These are phyloP conservation scores for Paspalum vaginatum DNA, from an alignment of 176 grass and related monocot genomes.

Conservation along the genomic window DNA sequence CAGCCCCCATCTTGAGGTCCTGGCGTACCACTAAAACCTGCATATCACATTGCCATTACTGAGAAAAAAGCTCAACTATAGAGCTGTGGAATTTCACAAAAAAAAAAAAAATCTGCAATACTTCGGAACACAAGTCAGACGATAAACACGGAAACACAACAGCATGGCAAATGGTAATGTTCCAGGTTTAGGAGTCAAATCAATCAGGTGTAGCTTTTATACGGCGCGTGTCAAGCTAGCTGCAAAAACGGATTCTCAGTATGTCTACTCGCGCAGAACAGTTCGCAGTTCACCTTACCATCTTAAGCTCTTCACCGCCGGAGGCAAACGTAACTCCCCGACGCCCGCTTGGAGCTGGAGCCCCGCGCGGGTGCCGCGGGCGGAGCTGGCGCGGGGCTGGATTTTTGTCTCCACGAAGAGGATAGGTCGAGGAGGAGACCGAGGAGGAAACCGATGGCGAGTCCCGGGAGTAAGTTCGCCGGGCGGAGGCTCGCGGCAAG, in stretches of 20 bases:
- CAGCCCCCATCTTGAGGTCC: constrained; percentile 90
- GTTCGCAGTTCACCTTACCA: constrained; percentile 41
- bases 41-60: neutral
- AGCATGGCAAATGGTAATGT: neutral
- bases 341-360: constrained; percentile 53
- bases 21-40: constrained; percentile 91
- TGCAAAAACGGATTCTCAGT: neutral
- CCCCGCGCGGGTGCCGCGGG: constrained; percentile 37
- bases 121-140: neutral
- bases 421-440: constrained; percentile 70
- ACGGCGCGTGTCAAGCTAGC: neutral
- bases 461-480: constrained; percentile 69
- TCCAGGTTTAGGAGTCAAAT: neutral
- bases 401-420: constrained; percentile 44
- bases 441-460: constrained; percentile 79
- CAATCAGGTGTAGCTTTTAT: neutral
- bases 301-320: constrained; percentile 79
- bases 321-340: constrained; percentile 19
- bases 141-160: neutral
- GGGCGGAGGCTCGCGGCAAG: constrained; percentile 69
- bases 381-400: constrained; percentile 36
- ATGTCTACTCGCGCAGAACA: neutral
- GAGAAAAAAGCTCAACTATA: constrained; percentile 7
- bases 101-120: constrained; percentile 2
- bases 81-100: neutral